Conservation (phyloP, 768 basidiomycete species). For the Melanogaster broomeanus region DNA sequence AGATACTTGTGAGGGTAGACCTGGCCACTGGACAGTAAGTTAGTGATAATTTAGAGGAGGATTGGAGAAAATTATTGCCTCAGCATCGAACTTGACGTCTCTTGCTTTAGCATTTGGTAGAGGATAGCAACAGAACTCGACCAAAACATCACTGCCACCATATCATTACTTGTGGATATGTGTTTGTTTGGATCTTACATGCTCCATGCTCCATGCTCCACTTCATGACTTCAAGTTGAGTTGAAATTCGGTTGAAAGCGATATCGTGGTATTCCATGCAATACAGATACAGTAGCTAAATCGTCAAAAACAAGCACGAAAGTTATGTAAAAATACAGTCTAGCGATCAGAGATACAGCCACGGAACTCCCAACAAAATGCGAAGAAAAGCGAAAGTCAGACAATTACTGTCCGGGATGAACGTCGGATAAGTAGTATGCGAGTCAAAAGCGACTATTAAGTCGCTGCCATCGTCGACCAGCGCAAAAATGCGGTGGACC, state of each 20-base stretch:
- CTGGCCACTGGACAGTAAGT: not conserved
- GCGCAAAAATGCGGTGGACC: not conserved
- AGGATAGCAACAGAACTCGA: not conserved
- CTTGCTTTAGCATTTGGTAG: too few species aligned
- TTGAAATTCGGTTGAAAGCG: not conserved
- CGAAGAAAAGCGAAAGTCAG: not conserved
- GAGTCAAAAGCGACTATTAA: slow-evolving; percentile 1
- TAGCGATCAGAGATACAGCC: slow-evolving; percentile 23
- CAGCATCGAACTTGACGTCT: too few species aligned
- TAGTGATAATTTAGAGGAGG: not conserved
- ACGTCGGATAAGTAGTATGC: not conserved
- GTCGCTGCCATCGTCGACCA: slow-evolving; percentile 4
- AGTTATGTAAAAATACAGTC: slow-evolving; percentile 27
- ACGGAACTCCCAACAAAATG: not conserved
- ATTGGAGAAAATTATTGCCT: too few species aligned
- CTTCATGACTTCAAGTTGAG: too few species aligned
- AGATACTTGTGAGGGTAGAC: not conserved
- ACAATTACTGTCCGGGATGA: slow-evolving; percentile 5
- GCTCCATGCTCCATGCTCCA: too few species aligned
- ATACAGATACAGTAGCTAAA: not conserved
- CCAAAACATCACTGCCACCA: too few species aligned
- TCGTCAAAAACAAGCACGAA: not conserved
- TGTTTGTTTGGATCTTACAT: slow-evolving; percentile 5
- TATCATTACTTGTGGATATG: not conserved
- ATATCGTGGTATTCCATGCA: not conserved